A percentile compares a stretch with the other conserved stretches of the same genome.
Evolutionary conservation across 1,139 yeast species (phyloP).

Genomic region (Suhomyces bokatorum): DNA sequence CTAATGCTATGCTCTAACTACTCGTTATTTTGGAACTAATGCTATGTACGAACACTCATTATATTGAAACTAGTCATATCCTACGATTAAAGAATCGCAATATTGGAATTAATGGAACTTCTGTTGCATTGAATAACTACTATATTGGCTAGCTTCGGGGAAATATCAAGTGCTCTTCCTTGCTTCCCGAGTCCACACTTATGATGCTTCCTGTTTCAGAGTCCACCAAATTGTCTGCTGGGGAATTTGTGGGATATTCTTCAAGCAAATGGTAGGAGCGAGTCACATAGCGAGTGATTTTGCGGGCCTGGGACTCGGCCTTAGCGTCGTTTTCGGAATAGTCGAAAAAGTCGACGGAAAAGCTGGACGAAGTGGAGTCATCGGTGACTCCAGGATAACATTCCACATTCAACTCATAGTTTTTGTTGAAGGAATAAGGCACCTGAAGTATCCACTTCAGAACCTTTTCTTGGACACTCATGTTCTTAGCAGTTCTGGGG

Average conservation of each 20-base stretch:
- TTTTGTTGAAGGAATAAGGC: conserved; percentile 39
- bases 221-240: background rate
- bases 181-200: background rate
- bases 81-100: no score
- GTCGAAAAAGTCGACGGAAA: conserved; percentile 20
- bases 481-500: conserved; percentile 58
- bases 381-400: conserved; percentile 51
- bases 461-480: conserved; percentile 65
- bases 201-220: background rate
- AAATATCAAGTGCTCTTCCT: background rate
- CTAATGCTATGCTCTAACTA: no score
- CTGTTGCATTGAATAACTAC: no score
- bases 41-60: no score
- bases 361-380: conserved; percentile 20
- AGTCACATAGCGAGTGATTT: conserved; percentile 48
- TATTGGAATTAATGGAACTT: no score
- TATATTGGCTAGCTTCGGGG: background rate
- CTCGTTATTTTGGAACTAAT: no score
- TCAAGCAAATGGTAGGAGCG: conserved; percentile 40
- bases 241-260: conserved; percentile 18
- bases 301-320: conserved; percentile 52
- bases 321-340: conserved; percentile 39
- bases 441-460: conserved; percentile 57
- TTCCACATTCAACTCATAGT: conserved; percentile 25
- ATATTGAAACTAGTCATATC: no score